Evolutionary conservation across 768 basidiomycete genomes (phyloP).

Genomic region (Serendipita sp.): DNA sequence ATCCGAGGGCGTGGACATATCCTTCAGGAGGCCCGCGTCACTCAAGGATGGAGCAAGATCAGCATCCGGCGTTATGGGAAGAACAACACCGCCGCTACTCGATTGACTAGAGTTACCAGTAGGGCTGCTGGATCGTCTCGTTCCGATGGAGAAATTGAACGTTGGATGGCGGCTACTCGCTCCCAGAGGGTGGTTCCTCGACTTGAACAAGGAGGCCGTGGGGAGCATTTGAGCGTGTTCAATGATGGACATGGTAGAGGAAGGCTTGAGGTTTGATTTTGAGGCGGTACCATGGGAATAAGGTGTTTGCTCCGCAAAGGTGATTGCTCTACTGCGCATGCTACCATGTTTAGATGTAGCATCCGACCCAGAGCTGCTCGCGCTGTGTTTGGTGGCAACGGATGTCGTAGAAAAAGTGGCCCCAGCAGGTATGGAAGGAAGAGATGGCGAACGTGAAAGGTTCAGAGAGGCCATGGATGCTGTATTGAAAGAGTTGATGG

Average conservation of each 20-base stretch:
- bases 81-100: not conserved
- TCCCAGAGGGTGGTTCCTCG: not conserved
- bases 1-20: not conserved
- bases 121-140: slow-evolving; percentile 1
- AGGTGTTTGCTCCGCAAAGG: not conserved
- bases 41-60: not conserved
- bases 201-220: not conserved
- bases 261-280: not conserved
- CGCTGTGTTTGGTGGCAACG: not conserved
- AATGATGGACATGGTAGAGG: slow-evolving; percentile 1
- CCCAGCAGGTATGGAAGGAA: not conserved
- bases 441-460: not conserved
- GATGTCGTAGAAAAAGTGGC: not conserved
- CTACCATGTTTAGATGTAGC: not conserved
- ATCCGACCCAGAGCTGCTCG: not conserved
- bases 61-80: not conserved
- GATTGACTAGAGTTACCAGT: slow-evolving; percentile 4
- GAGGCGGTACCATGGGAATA: not conserved
- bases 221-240: slow-evolving; percentile 6
- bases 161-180: not conserved
- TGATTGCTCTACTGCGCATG: not conserved
- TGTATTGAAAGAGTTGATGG: not conserved
- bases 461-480: not conserved
- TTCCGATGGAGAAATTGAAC: not conserved
- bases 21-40: not conserved